These are phyloP conservation scores for Penicillium sp. DNA, from an alignment of 2,329 filamentous ascomycete species.

Conservation along the genomic window DNA sequence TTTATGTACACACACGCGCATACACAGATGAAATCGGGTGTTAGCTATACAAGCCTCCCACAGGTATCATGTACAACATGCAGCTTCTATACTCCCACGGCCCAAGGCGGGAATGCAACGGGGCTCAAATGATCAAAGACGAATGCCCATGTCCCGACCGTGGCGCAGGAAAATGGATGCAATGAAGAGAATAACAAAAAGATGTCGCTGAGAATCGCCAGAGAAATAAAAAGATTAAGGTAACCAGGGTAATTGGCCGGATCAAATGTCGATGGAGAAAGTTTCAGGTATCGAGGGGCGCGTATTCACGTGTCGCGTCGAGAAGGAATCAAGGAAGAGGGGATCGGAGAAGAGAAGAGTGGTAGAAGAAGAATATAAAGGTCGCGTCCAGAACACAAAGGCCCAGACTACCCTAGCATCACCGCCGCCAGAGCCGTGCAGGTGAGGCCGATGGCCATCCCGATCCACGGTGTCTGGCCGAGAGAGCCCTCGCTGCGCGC, in stretches of 20 bases:
- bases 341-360: neutral
- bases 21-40: constrained; percentile 3
- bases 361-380: constrained; percentile 1
- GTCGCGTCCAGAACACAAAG: too few relatives aligned
- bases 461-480: constrained; percentile 43
- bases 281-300: constrained; percentile 8
- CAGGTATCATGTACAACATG: constrained; percentile 39
- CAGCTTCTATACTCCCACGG: constrained; percentile 31
- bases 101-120: constrained; percentile 26
- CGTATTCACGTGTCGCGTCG: constrained; percentile 20
- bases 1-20: constrained; percentile 14
- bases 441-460: constrained; percentile 42
- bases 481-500: constrained; percentile 40
- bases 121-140: constrained; percentile 16
- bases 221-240: constrained; percentile 5
- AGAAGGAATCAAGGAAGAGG: constrained; percentile 7
- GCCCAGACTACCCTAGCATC: constrained; percentile 30
- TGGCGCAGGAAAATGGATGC: constrained; percentile 20
- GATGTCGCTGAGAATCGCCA: constrained; percentile 22
- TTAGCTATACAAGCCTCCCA: constrained; percentile 16
- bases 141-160: constrained; percentile 16
- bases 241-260: constrained; percentile 4
- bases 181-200: constrained; percentile 15
- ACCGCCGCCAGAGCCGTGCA: constrained; percentile 40
- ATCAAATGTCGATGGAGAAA: constrained; percentile 10